Conservation (phyloP, 257 asterid species). For the Solanum arcanum region DNA sequence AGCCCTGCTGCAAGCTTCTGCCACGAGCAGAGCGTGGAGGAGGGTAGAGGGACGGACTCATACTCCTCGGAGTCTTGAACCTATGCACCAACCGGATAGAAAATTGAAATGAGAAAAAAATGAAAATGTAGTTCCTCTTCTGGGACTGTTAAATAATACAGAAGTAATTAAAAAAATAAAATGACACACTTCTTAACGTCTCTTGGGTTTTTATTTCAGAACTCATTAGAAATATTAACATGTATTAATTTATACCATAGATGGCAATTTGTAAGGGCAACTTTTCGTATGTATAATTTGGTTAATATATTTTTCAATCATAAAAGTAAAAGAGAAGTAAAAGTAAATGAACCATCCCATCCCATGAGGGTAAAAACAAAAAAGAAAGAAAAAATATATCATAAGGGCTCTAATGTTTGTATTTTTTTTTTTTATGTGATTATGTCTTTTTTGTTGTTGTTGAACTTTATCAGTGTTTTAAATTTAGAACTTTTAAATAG, state of each 20-base stretch:
- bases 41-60: background rate
- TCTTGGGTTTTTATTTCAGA: no score
- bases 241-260: background rate
- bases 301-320: background rate
- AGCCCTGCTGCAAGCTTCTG: background rate
- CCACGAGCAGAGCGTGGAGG: background rate
- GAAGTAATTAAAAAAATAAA: no score
- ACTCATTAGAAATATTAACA: background rate
- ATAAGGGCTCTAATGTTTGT: no score
- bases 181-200: background rate
- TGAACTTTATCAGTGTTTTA: no score
- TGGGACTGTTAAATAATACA: no score
- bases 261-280: background rate
- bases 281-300: background rate
- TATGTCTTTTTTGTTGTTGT: no score
- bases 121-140: background rate
- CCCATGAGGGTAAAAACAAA: no score
- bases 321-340: background rate
- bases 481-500: no score
- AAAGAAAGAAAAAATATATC: no score
- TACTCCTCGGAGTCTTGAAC: background rate
- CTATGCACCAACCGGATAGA: background rate
- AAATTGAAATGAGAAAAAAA: no score
- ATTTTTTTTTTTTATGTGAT: no score
- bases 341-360: background rate